Evolutionary conservation across 306 rosid genomes (phyloP), one percentile per base, ranked within the genome.

Genomic region (Citrullus mucosospermus): DNA sequence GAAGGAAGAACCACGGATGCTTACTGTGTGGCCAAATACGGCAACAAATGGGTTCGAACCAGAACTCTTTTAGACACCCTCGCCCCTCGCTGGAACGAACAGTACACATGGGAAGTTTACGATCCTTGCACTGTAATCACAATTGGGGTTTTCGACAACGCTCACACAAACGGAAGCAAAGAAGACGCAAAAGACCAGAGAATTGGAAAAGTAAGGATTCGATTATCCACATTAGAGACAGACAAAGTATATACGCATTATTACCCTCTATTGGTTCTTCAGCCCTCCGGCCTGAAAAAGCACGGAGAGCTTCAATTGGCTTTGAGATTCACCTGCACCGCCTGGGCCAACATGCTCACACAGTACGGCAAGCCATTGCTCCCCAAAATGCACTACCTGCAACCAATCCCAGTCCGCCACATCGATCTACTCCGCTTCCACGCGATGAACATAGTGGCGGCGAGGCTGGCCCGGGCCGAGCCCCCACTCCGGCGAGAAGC

Each of bases 271-370:
- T 78, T 96, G 82, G 93, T 91, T 84, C 96, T 96, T 66, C 82
- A 83, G 30, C 85, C 81, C 14, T 68, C 81, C 75, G 99, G 97
- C 46, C 53, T 96, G 82, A 96, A 88, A 83, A 96, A 92, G 81
- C 84, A 96, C 51, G 99, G 99, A 8, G 99, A 96, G 78, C 99
- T 96, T 83, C 98, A 92, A 2, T 76, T 96, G 79, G 99, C 98
- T 39, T 63, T 96, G 80, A 88, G 96, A 83, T 96, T 91, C 82
- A 96, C 94, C 76, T 91, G 97, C 86, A 92, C 87, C 0, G 93
- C 93, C 75, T 91, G 93, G 96, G 89, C 80, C 78, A 96, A 96
- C 34, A 90, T 96, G 98, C 79, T 96, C 58, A 83, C 91, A 0
- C 96, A 91, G 41, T 96, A 96, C 82, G 86, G 96, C 1, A 88